Conservation (phyloP, 345 rosid species). For the Boechera retrofracta region DNA sequence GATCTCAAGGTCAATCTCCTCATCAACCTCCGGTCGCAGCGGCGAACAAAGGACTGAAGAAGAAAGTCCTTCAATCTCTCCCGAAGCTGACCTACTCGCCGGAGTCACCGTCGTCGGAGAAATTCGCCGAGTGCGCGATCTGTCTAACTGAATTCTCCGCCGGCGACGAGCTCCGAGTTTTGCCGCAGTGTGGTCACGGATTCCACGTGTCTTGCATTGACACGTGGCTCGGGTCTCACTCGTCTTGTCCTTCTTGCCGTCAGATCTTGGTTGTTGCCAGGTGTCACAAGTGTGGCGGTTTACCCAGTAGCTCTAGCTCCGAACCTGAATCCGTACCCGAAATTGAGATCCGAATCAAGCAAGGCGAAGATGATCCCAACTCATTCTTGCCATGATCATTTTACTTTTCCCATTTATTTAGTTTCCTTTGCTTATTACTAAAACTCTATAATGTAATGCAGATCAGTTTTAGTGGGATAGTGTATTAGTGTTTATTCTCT, state of each 20-base stretch:
- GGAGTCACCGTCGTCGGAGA: constrained; percentile 52
- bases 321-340: constrained; percentile 47
- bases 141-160: constrained; percentile 71
- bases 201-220: constrained; percentile 93
- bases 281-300: constrained; percentile 75
- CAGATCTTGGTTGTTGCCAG: constrained; percentile 64
- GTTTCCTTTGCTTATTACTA: not conserved
- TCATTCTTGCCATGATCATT: constrained; percentile 57
- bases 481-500: constrained; percentile 27
- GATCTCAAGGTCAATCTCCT: constrained; percentile 30
- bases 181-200: constrained; percentile 91
- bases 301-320: constrained; percentile 54
- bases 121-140: constrained; percentile 77
- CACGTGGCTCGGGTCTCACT: constrained; percentile 91
- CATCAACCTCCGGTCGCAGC: constrained; percentile 46
- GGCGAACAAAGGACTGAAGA: constrained; percentile 83
- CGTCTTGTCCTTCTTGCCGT: constrained; percentile 96
- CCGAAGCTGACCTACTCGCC: constrained; percentile 65
- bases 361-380: constrained; percentile 58
- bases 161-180: constrained; percentile 80
- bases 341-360: constrained; percentile 39
- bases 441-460: constrained; percentile 4
- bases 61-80: constrained; percentile 80
- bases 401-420: not conserved
- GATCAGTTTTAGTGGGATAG: constrained; percentile 32